These are phyloP conservation scores for Wickerhamomyces silvicola DNA, from an alignment of 805 yeast species.

Conservation along the genomic window DNA sequence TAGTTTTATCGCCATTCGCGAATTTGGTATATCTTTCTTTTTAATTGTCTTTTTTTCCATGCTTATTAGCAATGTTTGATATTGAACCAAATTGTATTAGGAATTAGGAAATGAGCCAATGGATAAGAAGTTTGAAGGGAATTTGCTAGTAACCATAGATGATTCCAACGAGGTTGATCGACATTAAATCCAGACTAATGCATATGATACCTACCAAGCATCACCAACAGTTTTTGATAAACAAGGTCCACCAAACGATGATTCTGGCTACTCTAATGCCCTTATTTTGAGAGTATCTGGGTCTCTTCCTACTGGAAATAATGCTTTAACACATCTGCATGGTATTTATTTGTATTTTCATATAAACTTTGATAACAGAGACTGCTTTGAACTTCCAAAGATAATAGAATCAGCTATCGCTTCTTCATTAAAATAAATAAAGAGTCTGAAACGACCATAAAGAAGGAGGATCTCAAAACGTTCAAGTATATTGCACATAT, in stretches of 20 bases:
- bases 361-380: constrained; percentile 49
- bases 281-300: constrained; percentile 83
- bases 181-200: constrained; percentile 55
- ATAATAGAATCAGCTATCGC: constrained; percentile 39
- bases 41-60: too few species aligned
- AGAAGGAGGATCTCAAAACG: constrained; percentile 4
- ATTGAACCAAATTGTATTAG: too few species aligned
- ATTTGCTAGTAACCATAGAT: too few species aligned
- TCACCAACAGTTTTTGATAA: constrained; percentile 50
- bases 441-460: constrained; percentile 1
- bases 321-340: constrained; percentile 67
- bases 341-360: constrained; percentile 79
- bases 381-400: constrained; percentile 33
- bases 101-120: too few species aligned
- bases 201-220: constrained; percentile 61
- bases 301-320: constrained; percentile 51
- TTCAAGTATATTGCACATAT: constrained; percentile 51
- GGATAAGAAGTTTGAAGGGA: too few species aligned
- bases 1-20: too few species aligned
- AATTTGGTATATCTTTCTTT: too few species aligned
- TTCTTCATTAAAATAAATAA: constrained; percentile 28
- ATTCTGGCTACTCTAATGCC: constrained; percentile 34
- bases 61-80: too few species aligned
- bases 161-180: too few species aligned
- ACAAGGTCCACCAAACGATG: constrained; percentile 18